Conservation (phyloP, 202 grass and related monocot species). For the Zizania palustris region DNA sequence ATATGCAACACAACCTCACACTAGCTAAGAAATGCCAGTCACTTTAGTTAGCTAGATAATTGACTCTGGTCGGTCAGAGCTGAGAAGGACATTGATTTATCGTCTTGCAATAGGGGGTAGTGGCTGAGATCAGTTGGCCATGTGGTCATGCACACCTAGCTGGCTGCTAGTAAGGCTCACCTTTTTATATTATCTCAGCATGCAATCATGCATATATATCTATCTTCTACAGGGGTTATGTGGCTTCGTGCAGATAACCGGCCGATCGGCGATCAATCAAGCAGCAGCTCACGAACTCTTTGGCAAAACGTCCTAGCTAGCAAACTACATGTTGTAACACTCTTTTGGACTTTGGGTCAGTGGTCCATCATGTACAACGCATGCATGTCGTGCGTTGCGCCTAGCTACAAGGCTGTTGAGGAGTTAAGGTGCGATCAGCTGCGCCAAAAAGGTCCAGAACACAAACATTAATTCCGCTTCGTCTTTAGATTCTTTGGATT, state of each 20-base stretch:
- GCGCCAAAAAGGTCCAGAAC: neutral
- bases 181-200: neutral
- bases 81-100: neutral
- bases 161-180: neutral
- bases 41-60: neutral
- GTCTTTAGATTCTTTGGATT: neutral
- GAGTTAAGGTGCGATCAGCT: too few relatives aligned
- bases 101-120: neutral
- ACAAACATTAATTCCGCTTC: neutral
- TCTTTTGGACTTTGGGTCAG: constrained; percentile 21
- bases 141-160: neutral
- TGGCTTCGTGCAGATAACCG: constrained; percentile 1
- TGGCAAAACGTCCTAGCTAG: constrained; percentile 27
- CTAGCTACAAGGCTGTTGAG: neutral
- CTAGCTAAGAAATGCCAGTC: too few relatives aligned
- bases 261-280: too few relatives aligned
- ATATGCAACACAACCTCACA: too few relatives aligned
- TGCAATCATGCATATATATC: too few relatives aligned
- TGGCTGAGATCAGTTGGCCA: constrained; percentile 22
- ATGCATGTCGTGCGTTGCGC: constrained; percentile 3
- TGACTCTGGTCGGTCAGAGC: constrained; percentile 18
- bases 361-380: constrained; percentile 43
- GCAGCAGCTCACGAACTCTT: neutral
- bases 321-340: neutral
- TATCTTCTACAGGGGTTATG: constrained; percentile 32